Evolutionary conservation across 306 rosid species (phyloP).

Genomic region (Mimosa pudica): DNA sequence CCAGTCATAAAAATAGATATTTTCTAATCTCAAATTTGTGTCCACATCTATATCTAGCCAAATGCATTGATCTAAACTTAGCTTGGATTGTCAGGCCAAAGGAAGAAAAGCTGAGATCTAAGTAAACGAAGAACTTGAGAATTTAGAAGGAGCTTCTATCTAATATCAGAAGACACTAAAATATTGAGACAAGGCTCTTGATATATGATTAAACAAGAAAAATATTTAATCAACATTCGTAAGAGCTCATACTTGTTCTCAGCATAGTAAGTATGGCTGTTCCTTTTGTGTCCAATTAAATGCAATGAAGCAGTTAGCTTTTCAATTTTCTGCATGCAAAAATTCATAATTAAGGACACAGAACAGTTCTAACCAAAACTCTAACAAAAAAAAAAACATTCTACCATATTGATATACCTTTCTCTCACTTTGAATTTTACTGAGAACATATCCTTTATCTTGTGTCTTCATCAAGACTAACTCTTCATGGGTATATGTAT

Average conservation of each 20-base stretch:
- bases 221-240: conserved; percentile 1
- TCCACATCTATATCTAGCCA: conserved; percentile 16
- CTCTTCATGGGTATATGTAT: conserved; percentile 74
- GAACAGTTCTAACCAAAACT: not conserved
- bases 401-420: conserved; percentile 45
- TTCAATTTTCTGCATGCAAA: conserved; percentile 68
- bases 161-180: not conserved
- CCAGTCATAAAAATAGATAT: too few relatives aligned
- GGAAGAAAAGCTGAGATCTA: not conserved
- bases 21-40: not conserved
- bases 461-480: conserved; percentile 86
- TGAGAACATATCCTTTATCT: conserved; percentile 81
- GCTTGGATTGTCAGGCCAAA: not conserved
- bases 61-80: not conserved
- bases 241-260: conserved; percentile 65
- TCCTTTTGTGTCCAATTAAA: conserved; percentile 49
- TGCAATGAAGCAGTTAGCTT: conserved; percentile 70
- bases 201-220: not conserved
- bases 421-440: conserved; percentile 76
- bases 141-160: not conserved
- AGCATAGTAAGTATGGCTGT: conserved; percentile 65
- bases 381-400: conserved; percentile 7
- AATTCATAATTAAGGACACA: conserved; percentile 12
- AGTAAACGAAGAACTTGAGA: not conserved
- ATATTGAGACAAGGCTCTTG: not conserved